Conservation (phyloP, 2,329 filamentous ascomycete genomes). For the Eutypa lata region DNA sequence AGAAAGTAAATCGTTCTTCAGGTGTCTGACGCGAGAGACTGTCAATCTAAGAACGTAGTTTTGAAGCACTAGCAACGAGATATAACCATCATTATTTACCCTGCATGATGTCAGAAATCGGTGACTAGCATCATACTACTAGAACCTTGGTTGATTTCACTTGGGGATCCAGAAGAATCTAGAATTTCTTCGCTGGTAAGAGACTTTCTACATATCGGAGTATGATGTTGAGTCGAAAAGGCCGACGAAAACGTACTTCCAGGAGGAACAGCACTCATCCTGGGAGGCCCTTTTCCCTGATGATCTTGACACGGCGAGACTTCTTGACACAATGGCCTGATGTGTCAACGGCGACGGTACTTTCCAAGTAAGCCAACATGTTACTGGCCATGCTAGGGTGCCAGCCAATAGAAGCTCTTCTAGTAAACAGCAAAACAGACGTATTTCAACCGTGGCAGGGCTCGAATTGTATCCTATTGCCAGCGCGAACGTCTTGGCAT, state of each 20-base stretch:
- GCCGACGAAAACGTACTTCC: constrained; percentile 15
- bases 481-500: constrained; percentile 28
- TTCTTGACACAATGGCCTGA: constrained; percentile 7
- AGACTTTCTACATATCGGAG: background rate
- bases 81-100: too few species aligned
- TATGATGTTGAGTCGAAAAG: background rate
- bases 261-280: constrained; percentile 24
- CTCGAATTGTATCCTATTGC: constrained; percentile 27
- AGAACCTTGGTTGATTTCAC: constrained; percentile 5
- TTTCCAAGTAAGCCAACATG: constrained; percentile 15
- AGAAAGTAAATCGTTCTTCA: too few species aligned
- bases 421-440: constrained; percentile 13
- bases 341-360: constrained; percentile 20
- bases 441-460: constrained; percentile 26
- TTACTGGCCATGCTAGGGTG: too few species aligned
- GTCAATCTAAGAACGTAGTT: too few species aligned
- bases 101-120: too few species aligned
- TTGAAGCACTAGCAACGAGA: too few species aligned
- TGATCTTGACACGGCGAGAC: background rate
- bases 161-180: constrained; percentile 7
- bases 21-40: too few species aligned
- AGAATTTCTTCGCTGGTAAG: constrained; percentile 9
- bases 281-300: constrained; percentile 24
- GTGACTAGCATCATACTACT: background rate
- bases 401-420: background rate